Evolutionary conservation across 2,329 filamentous ascomycete species (phyloP), one percentile per base, ranked within the genome.

Genomic region (Monilinia fructicola): DNA sequence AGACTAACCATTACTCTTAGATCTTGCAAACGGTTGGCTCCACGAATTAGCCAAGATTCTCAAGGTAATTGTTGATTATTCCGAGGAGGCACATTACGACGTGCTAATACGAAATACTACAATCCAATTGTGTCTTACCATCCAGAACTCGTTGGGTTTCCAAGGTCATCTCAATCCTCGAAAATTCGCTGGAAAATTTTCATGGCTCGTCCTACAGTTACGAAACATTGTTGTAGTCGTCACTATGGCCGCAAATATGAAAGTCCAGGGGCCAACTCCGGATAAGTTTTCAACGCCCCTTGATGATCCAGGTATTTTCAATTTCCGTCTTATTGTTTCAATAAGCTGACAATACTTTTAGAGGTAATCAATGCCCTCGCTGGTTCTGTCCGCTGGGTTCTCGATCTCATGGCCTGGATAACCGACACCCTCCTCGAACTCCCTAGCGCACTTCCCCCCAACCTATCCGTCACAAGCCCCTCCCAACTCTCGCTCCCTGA

Each of bases 101-200:
- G 83, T 88, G 67, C 80, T 96, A 44, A 85, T 95, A 70, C 83
- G 88, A 68, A 93, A 95, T 73, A 81, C 83, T 3, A 83, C 87
- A 46, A 84, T 97, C 55, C 90, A 92, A 68, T 84, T 91, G 66
- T 91, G 88, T 66, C 81, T 97, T 16, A 91, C 91, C 73, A 86
- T 95, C 38, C 87, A 96, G 74, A 89, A 91, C 67, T 88, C 91
- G 63, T 80, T 97, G 12, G 91, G 90, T 4, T 93, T 90, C 75
- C 84, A 82, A 54, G 88, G 88, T 18, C 86, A 88, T 71, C 82
- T 82, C 67, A 80, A 82, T 46, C 79, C 83, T 10, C 86, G 91
- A 26, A 84, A 82, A 4, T 86, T 93, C 53, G 82, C 85, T 62
- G 88, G 90, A 69, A 93, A 92, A 75, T 85, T 94, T 69, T 86